Percentiles rank a stretch among this genome's conserved stretches.
These are phyloP conservation scores for Aspergillus sp. DNA, from an alignment of 2,329 filamentous ascomycete genomes.

Conservation along the genomic window DNA sequence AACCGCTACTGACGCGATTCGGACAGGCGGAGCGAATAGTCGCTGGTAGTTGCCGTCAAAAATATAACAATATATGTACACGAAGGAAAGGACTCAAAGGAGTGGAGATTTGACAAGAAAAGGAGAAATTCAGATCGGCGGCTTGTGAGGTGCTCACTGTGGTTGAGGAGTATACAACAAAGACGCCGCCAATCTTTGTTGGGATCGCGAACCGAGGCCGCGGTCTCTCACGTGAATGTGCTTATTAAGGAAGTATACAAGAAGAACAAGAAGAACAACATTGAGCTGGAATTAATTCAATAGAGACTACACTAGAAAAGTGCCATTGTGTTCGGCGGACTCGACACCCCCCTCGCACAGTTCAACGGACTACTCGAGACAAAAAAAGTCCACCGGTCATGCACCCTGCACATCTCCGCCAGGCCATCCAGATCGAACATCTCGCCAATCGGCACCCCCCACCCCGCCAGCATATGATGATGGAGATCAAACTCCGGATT, in stretches of 20 bases:
- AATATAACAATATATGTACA: background rate
- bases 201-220: slow-evolving; percentile 6
- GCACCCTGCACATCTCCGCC: slow-evolving; percentile 31
- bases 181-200: background rate
- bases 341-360: slow-evolving; percentile 39
- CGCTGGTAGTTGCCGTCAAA: background rate
- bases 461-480: slow-evolving; percentile 37
- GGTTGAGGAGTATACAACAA: background rate
- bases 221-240: background rate
- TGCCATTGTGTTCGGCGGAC: slow-evolving; percentile 45
- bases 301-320: slow-evolving; percentile 32
- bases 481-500: slow-evolving; percentile 36
- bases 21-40: background rate
- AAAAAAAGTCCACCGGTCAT: slow-evolving; percentile 40
- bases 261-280: background rate
- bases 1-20: background rate
- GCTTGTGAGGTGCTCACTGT: background rate
- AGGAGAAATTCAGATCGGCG: background rate
- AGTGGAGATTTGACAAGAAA: background rate
- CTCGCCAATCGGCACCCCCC: slow-evolving; percentile 41
- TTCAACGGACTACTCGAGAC: slow-evolving; percentile 42
- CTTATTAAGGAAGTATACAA: background rate
- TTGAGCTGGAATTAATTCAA: background rate
- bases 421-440: slow-evolving; percentile 42
- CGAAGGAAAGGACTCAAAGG: background rate